These are phyloP conservation scores for Fusarium sulawesiense DNA, from an alignment of 2,329 filamentous ascomycete genomes.

Conservation along the genomic window DNA sequence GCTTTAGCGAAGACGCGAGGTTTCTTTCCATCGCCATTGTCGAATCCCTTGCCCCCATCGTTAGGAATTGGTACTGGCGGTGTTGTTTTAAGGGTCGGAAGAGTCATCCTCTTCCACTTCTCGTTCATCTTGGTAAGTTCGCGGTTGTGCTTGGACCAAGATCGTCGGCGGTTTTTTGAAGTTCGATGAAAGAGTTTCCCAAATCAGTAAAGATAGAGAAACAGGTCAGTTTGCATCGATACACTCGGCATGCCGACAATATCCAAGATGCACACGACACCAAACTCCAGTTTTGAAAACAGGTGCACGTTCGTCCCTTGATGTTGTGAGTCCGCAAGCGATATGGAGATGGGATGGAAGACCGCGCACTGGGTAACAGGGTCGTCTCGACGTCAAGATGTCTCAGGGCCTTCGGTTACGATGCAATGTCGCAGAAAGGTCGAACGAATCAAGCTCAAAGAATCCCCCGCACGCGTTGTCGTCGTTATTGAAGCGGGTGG, in stretches of 20 bases:
- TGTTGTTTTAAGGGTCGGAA: slow-evolving; percentile 46
- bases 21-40: slow-evolving; percentile 50
- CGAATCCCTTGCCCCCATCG: slow-evolving; percentile 36
- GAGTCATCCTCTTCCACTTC: slow-evolving; percentile 52
- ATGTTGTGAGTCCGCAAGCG: slow-evolving; percentile 6
- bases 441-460: slow-evolving; percentile 28
- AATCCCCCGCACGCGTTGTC: slow-evolving; percentile 37
- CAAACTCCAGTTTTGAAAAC: slow-evolving; percentile 25
- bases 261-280: slow-evolving; percentile 20
- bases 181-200: slow-evolving; percentile 4
- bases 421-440: slow-evolving; percentile 38
- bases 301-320: slow-evolving; percentile 17
- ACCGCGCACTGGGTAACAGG: slow-evolving; percentile 21
- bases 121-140: slow-evolving; percentile 47
- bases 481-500: slow-evolving; percentile 26
- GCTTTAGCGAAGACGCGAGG: slow-evolving; percentile 53
- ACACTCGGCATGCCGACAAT: slow-evolving; percentile 37
- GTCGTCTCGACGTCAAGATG: slow-evolving; percentile 42
- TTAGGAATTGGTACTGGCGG: slow-evolving; percentile 39
- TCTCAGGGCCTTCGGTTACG: slow-evolving; percentile 37
- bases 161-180: slow-evolving; percentile 11
- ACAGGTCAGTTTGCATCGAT: slow-evolving; percentile 23
- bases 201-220: slow-evolving; percentile 16
- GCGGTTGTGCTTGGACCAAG: neutral
- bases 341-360: slow-evolving; percentile 13